A percentile compares a stretch with the other conserved stretches of the same genome.
Conservation (phyloP, 371 early-diverging fungal genomes). For the Mucor lusitanicus region DNA sequence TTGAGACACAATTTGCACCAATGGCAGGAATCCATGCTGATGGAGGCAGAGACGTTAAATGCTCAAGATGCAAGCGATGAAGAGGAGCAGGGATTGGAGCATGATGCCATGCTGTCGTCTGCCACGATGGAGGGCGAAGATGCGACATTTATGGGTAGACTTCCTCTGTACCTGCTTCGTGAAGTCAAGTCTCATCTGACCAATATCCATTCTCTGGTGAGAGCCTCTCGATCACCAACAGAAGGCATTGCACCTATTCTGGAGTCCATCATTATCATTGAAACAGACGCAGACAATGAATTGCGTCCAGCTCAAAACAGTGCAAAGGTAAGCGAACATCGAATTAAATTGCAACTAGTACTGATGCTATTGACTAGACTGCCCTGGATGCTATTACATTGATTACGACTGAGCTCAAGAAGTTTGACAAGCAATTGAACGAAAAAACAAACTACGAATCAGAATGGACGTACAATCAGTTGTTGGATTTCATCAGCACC, state of each 20-base stretch:
- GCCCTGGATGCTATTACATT: slow-evolving; percentile 20
- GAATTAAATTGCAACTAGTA: neutral
- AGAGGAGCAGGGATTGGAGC: slow-evolving; percentile 7
- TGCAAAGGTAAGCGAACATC: slow-evolving; percentile 33
- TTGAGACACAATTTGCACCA: slow-evolving; percentile 23
- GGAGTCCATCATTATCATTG: slow-evolving; percentile 42
- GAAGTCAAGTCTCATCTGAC: slow-evolving; percentile 16
- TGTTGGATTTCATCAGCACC: slow-evolving; percentile 11
- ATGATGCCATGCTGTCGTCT: neutral
- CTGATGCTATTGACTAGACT: neutral
- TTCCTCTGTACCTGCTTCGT: slow-evolving; percentile 19
- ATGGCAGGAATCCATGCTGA: slow-evolving; percentile 25
- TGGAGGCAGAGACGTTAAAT: slow-evolving; percentile 18
- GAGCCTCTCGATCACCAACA: slow-evolving; percentile 22
- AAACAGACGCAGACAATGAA: slow-evolving; percentile 47
- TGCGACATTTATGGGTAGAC: slow-evolving; percentile 9
- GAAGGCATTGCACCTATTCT: slow-evolving; percentile 38
- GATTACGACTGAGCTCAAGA: slow-evolving; percentile 12
- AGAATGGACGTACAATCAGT: slow-evolving; percentile 27
- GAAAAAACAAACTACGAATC: slow-evolving; percentile 18
- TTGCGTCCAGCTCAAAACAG: slow-evolving; percentile 44
- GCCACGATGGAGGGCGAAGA: neutral
- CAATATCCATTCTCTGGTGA: slow-evolving; percentile 7
- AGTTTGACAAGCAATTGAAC: slow-evolving; percentile 17
- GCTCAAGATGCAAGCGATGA: slow-evolving; percentile 14